These are phyloP conservation scores for Schizothecium vesticola DNA, from an alignment of 495 filamentous ascomycete species.

Conservation along the genomic window DNA sequence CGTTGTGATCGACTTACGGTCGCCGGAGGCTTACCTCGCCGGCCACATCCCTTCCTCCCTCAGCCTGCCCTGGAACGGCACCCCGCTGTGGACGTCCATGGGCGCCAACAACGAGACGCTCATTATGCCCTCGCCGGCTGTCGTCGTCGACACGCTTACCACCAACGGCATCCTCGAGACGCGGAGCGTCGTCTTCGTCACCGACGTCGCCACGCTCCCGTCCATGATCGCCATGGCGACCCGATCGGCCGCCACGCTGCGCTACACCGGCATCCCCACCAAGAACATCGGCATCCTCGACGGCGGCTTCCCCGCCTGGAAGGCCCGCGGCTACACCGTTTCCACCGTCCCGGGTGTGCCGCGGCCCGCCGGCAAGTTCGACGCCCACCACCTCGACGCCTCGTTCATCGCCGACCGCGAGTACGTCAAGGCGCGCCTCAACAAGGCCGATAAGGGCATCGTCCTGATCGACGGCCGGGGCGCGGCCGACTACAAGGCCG, in stretches of 20 bases:
- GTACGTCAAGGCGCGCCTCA: neutral
- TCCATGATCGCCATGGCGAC: neutral
- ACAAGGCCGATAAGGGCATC: neutral
- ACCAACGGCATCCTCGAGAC: neutral
- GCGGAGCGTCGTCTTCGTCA: neutral
- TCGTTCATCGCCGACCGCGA: neutral
- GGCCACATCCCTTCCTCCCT: neutral
- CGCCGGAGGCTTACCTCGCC: neutral
- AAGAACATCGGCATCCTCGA: neutral
- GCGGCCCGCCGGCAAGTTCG: neutral
- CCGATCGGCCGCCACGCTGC: neutral
- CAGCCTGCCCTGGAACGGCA: neutral
- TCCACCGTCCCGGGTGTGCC: neutral
- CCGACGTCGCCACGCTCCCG: neutral
- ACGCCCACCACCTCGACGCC: neutral
- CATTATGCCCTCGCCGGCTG: neutral
- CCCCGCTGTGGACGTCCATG: neutral
- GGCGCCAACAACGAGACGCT: neutral
- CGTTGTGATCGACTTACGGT: neutral
- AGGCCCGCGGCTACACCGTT: neutral
- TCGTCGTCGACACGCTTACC: neutral
- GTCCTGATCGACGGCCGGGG: neutral
- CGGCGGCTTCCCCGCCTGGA: neutral
- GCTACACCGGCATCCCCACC: neutral
- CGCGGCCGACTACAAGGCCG: neutral